Percentiles rank a stretch among this genome's conserved stretches.
Evolutionary conservation across 495 filamentous ascomycete species (phyloP).

Genomic region (Mycothermus thermophilus): DNA sequence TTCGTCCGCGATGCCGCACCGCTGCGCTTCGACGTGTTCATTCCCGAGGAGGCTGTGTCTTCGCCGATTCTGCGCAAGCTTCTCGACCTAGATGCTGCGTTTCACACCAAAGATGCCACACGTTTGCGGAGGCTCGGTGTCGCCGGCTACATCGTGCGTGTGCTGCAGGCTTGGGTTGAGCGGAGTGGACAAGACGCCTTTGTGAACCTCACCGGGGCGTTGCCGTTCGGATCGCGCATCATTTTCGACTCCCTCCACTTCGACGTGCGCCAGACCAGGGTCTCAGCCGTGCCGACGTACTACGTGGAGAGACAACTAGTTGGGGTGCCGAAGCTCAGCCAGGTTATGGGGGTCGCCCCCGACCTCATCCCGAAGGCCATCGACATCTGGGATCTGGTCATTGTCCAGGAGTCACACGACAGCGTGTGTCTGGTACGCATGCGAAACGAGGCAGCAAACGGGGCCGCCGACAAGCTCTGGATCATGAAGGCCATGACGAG

Average conservation of each 20-base stretch:
- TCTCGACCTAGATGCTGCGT: slow-evolving; percentile 29
- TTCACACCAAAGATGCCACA: slow-evolving; percentile 32
- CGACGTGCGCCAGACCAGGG: slow-evolving; percentile 22
- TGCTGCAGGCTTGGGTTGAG: slow-evolving; percentile 28
- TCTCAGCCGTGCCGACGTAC: slow-evolving; percentile 27
- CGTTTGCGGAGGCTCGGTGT: slow-evolving; percentile 29
- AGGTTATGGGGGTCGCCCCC: slow-evolving; percentile 16
- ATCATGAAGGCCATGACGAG: slow-evolving; percentile 38
- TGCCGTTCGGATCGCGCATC: slow-evolving; percentile 36
- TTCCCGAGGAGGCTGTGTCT: slow-evolving; percentile 24
- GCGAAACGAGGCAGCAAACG: neutral
- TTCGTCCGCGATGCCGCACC: slow-evolving; percentile 27
- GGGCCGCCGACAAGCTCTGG: slow-evolving; percentile 15
- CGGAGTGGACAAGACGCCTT: slow-evolving; percentile 5
- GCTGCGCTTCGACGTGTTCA: slow-evolving; percentile 36
- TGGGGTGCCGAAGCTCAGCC: slow-evolving; percentile 13
- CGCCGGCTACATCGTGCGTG: slow-evolving; percentile 28
- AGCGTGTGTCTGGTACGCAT: slow-evolving; percentile 33
- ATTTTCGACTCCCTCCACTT: slow-evolving; percentile 29
- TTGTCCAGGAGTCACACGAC: slow-evolving; percentile 31
- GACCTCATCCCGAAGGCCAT: slow-evolving; percentile 20
- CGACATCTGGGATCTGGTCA: slow-evolving; percentile 27
- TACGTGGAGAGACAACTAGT: slow-evolving; percentile 31
- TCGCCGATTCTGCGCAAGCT: slow-evolving; percentile 25
- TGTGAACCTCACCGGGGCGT: slow-evolving; percentile 11